phyloP scores from a whole-genome alignment of 768 basidiomycete species.

The Heimioporus sp. region DNA sequence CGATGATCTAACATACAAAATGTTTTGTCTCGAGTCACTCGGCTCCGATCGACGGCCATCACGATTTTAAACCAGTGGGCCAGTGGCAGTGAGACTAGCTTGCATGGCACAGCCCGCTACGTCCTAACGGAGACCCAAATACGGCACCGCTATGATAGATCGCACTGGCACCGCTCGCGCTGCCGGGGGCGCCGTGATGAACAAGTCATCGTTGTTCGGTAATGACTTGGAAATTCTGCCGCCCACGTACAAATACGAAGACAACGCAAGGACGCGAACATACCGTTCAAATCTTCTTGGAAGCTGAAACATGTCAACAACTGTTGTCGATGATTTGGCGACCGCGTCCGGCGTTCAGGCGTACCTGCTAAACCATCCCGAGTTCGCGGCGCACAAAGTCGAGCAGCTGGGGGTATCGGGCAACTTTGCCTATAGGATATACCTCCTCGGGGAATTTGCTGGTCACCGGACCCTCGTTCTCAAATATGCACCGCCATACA shows the following conservation, averaged over 20 bases:
- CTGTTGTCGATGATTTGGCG: conserved; percentile 21
- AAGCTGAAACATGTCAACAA: conserved; percentile 20
- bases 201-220: not conserved
- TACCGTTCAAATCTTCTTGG: not conserved
- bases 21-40: too few species aligned
- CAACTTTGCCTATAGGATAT: conserved; percentile 61
- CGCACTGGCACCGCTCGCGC: not conserved
- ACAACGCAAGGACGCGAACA: too few species aligned
- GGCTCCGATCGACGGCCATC: too few species aligned
- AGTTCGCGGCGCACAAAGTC: conserved; percentile 42
- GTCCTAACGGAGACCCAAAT: too few species aligned
- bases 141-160: too few species aligned
- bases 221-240: conserved; percentile 10
- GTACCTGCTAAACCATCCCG: conserved; percentile 46
- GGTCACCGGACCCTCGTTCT: conserved; percentile 49
- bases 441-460: conserved; percentile 37
- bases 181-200: too few species aligned
- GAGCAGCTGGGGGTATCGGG: conserved; percentile 49
- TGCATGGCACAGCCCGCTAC: too few species aligned
- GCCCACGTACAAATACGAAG: conserved; percentile 3
- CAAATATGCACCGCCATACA: conserved; percentile 55
- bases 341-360: conserved; percentile 30
- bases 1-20: too few species aligned
- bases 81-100: too few species aligned
- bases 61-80: too few species aligned